Conservation (phyloP, 1,284 basidiomycete species). For the Caloboletus inedulis region DNA sequence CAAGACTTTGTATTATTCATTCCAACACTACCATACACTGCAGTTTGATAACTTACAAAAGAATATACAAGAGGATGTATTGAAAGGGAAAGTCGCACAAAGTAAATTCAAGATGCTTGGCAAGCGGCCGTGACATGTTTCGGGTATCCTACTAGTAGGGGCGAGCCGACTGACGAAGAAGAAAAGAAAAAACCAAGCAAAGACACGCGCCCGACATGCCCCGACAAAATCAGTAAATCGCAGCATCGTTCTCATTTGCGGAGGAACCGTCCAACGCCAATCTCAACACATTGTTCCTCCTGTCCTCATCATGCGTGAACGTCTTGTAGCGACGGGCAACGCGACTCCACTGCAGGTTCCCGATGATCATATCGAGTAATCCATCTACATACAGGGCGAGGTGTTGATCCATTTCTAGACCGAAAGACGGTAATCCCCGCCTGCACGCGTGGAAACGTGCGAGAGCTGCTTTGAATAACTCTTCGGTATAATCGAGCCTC, state of each 20-base stretch:
- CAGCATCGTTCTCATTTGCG: not conserved
- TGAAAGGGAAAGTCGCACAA: no score
- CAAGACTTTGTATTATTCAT: no score
- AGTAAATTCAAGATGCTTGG: no score
- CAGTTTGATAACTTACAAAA: no score
- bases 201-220: not conserved
- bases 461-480: conserved; percentile 12
- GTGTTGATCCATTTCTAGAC: not conserved
- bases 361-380: not conserved
- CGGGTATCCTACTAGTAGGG: no score
- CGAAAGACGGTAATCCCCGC: conserved; percentile 5
- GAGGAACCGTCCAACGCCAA: not conserved
- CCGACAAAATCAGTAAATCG: not conserved
- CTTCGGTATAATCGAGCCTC: conserved; percentile 15
- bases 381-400: not conserved
- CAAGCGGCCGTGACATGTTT: not conserved
- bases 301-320: not conserved
- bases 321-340: not conserved
- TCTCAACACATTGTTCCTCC: not conserved
- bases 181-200: not conserved
- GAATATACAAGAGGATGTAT: no score
- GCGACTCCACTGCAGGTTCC: not conserved
- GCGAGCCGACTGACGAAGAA: not conserved
- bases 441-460: conserved; percentile 9
- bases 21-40: no score